phyloP scores from a whole-genome alignment of 306 rosid genomes.

The Cicer yamashitae region DNA sequence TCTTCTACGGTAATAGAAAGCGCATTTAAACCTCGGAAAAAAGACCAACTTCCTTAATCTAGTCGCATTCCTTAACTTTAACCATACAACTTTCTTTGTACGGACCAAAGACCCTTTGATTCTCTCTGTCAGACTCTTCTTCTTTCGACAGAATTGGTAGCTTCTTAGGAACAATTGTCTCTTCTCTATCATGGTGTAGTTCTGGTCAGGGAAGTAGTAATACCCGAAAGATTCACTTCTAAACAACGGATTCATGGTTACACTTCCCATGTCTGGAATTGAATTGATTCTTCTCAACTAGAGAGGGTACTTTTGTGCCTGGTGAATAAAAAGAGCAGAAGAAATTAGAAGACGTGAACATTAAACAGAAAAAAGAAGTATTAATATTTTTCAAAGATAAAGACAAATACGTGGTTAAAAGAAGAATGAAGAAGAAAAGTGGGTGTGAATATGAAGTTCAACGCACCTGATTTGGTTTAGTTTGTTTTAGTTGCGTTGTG shows the following conservation, averaged over 20 bases:
- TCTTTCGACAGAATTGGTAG: constrained; percentile 80
- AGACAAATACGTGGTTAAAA: constrained; percentile 3
- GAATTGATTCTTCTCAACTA: too few relatives aligned
- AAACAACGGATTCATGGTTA: constrained; percentile 47
- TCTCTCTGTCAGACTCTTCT: constrained; percentile 65
- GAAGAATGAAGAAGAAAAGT: neutral
- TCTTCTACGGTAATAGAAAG: constrained; percentile 65
- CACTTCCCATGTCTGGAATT: constrained; percentile 34
- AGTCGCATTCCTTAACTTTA: constrained; percentile 60
- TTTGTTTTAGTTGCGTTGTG: constrained; percentile 41
- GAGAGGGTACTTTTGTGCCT: too few relatives aligned
- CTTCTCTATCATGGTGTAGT: constrained; percentile 68
- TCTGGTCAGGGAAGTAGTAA: constrained; percentile 49
- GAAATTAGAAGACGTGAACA: neutral
- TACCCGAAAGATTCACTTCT: constrained; percentile 59
- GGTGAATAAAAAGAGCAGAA: neutral
- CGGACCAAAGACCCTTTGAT: constrained; percentile 64
- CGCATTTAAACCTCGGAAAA: constrained; percentile 59
- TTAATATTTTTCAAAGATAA: neutral
- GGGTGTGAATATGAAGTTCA: constrained; percentile 37
- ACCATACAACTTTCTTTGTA: constrained; percentile 63
- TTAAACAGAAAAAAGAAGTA: neutral
- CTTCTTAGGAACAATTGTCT: constrained; percentile 83
- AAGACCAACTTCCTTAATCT: constrained; percentile 50
- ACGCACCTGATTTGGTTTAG: constrained; percentile 45